Base-by-base conservation (phyloP, 2,329 filamentous ascomycete genomes). In the Ophiostoma tasmaniense region DNA sequence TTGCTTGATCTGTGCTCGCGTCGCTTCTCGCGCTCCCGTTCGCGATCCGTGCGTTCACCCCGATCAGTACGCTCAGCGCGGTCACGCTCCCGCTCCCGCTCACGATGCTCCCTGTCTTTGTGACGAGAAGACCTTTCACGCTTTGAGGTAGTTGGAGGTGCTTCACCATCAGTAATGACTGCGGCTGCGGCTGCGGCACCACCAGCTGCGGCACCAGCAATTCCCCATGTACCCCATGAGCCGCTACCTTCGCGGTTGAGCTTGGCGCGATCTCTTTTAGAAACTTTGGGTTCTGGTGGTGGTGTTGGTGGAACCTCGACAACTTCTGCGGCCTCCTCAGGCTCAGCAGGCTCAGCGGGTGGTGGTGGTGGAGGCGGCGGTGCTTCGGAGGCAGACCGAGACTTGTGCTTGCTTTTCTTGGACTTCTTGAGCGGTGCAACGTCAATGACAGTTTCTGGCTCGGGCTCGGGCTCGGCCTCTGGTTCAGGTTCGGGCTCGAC, bases 261-360 rank as follows among this genome's bases (percentile, higher is more conserved):
- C 75, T 89, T 92, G 35, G 90, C 81, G 17, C 92, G 89, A 72
- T 96, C 91, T 76, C 90, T 96, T 79, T 87, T 91, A 3, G 83
- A 83, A 67, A 84, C 86, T 71, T 82, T 87, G 14, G 83, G 79
- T 66, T 88, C 86, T 20, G 85, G 79, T 4, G 83, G 81, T 35
- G 84, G 82, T 8, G 83, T 81, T 64, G 81, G 76, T 39, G 83
- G 82, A 55, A 78, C 79, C 66, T 85, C 83, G 28, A 81, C 80
- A 5, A 80, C 81, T 22, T 80, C 79, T 2, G 82, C 81, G 22
- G n/a, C 81, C 80, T 65, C 37, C 11, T 28, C 61, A 3, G 33
- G 30, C 6, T 35, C 61, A 7, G 82, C 77, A 10, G 80, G 79
- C 17, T 20, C 33, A 22, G 0, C 81, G 79, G 64, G 78, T 74